A percentile compares a stretch with the other conserved stretches of the same genome.
Conservation (phyloP, 2,329 filamentous ascomycete genomes). For the Xylaria sp. region DNA sequence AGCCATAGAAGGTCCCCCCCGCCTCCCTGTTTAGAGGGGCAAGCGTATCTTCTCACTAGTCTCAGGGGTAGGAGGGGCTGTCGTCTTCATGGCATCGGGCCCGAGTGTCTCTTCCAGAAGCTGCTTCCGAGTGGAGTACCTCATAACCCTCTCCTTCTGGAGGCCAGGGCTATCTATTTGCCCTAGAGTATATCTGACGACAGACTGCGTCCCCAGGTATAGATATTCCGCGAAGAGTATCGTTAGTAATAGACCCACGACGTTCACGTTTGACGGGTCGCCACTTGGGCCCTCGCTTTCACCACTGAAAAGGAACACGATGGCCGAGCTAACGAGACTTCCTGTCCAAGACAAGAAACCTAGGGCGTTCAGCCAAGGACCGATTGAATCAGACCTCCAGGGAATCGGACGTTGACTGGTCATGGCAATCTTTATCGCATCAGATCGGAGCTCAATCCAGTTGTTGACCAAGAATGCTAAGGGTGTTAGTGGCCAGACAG, state of each 20-base stretch:
- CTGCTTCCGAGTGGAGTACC: constrained; percentile 81
- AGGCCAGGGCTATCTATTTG: constrained; percentile 88
- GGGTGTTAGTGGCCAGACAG: constrained; percentile 93
- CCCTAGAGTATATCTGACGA: constrained; percentile 75
- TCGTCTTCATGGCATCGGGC: constrained; percentile 62
- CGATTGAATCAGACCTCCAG: constrained; percentile 91
- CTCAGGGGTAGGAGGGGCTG: constrained; percentile 58
- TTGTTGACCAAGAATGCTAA: constrained; percentile 93
- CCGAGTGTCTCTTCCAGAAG: constrained; percentile 79
- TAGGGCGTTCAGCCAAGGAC: constrained; percentile 87
- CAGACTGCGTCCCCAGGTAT: constrained; percentile 81
- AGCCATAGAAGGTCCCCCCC: constrained; percentile 58
- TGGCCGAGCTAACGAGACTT: constrained; percentile 84
- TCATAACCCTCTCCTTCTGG: constrained; percentile 84
- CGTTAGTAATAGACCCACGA: constrained; percentile 82
- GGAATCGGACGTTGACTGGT: constrained; percentile 91
- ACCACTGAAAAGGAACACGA: constrained; percentile 88
- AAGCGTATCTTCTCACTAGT: constrained; percentile 72
- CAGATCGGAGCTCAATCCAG: constrained; percentile 92
- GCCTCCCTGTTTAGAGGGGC: constrained; percentile 73
- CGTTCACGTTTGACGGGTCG: constrained; percentile 74
- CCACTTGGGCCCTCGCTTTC: constrained; percentile 72
- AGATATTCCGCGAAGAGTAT: constrained; percentile 90
- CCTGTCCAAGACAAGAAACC: constrained; percentile 95
- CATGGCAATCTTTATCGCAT: constrained; percentile 92